Base-by-base conservation (phyloP, 2,329 filamentous ascomycete species). In the Alternaria viburni region DNA sequence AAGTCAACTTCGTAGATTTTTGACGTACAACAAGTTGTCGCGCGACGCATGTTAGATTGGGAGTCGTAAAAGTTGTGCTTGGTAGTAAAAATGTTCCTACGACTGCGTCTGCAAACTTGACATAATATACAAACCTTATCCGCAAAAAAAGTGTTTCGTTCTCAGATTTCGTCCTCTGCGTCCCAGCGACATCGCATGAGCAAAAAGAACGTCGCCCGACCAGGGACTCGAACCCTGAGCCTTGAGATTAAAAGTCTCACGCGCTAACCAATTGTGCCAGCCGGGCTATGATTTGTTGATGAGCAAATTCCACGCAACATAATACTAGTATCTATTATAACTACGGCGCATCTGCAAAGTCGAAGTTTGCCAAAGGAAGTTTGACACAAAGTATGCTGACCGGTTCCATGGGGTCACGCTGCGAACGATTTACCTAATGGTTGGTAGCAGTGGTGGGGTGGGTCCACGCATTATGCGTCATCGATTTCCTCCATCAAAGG, bases 231-330 rank as follows among this genome's bases (percentile, higher is more conserved):
- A 71, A 71, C 68, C 68, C 68, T 69, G 63, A 71, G 68, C 69
- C 69, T 72, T 70, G 68, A 69, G 69, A 72, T 71, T 71, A 71
- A 71, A 71, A 71, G 69, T 71, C 69, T 70, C 69, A 71, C 69
- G 69, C 69, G 69, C 69, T 70, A 70, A 70, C 68, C 67, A 67
- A 67, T 67, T 54, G 52, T 54, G 52, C 52, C 52, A 54, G 52
- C 52, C 52, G 52, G 52, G 52, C 52, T 44, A 43, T 57, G 26
- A 57, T 57, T 6, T 44, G 13, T 54, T 52, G 36, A 54, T 54
- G 52, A 43, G 36, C 51, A 44, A 6, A 3, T 32, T 52, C 15
- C 7, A 3, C 0, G 32, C 15, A 36, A n/a, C 2, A 6, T 6
- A 36, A n/a, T 26, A 17, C 3, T 25, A 8, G 3, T 11, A 25